Base-by-base conservation (phyloP, 2,329 filamentous ascomycete species). In the Bisporella sp. region DNA sequence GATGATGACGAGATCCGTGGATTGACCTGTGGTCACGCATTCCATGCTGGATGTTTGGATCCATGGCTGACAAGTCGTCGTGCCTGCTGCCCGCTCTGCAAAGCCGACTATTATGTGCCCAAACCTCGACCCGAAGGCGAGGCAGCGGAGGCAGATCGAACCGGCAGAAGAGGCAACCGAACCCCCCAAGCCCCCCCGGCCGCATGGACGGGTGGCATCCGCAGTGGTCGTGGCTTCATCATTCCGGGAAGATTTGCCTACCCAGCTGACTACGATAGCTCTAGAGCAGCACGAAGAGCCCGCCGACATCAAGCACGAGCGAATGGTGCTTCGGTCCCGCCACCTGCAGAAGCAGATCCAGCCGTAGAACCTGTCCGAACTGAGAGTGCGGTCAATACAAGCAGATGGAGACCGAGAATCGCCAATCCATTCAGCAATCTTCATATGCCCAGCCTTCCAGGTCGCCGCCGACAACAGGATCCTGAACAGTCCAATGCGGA, bases 41-140 rank as follows among this genome's bases (percentile, higher is more conserved):
- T 97, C 79, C 93, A 99, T 67, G 91, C 90, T 46, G 88, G 86
- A 39, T 99, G 93, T 65, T 81, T 99, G 45, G 93, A 99, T 61
- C 93, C 93, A 8, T 99, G 93, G 93, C 73, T 99, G 56, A 99
- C 93, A 7, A 91, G 87, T 64, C 82, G 93, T 56, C 85, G 92
- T 58, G 93, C 93, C 30, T 97, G 92, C 73, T 99, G 93, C 67
- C 93, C 93, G 5, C 82, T 99, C 5, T 99, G 93, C 76, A 99
- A 99, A 72, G 89, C 92, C 40, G 93, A 99, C 65, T 99, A 97
- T 68, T 97, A 95, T 68, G 85, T 89, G 3, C 92, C 93, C 0
- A 97, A 97, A 70, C 89, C 90, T 46, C 86, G 89, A 12, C 75
- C 87, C 3, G 64, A 66, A 47, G 61, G 60, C 31, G 63, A 64